These are phyloP conservation scores for Wickerhamomyces queroliae DNA, from an alignment of 805 yeast species.

Conservation along the genomic window DNA sequence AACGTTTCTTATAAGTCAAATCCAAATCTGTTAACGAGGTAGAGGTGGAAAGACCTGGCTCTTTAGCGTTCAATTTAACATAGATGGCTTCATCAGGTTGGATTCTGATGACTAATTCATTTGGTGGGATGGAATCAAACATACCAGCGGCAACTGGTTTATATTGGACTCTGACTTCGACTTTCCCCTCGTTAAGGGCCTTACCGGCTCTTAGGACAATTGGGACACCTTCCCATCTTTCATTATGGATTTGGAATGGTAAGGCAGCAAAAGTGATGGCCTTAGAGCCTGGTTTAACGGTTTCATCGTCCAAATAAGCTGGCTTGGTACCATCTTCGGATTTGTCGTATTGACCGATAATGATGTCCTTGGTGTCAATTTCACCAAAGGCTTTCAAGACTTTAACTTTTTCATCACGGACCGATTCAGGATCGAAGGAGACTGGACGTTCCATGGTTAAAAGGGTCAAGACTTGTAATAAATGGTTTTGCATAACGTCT, in stretches of 20 bases:
- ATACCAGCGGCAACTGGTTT: conserved; percentile 81
- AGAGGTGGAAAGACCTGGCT: conserved; percentile 83
- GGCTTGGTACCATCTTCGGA: conserved; percentile 89
- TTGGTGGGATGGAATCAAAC: conserved; percentile 75
- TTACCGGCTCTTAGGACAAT: conserved; percentile 95
- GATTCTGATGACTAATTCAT: conserved; percentile 88
- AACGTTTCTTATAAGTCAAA: conserved; percentile 76
- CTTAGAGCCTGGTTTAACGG: conserved; percentile 76
- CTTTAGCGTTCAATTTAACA: conserved; percentile 87
- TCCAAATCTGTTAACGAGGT: conserved; percentile 88
- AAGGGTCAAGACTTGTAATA: conserved; percentile 86
- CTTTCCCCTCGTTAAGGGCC: conserved; percentile 92
- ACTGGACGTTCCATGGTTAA: conserved; percentile 95
- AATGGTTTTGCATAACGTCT: conserved; percentile 97
- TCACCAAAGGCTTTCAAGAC: conserved; percentile 77
- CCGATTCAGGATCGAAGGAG: conserved; percentile 85
- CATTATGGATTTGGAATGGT: conserved; percentile 73
- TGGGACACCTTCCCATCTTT: conserved; percentile 98
- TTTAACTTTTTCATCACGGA: conserved; percentile 94
- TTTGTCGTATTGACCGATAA: conserved; percentile 83
- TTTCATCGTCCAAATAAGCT: conserved; percentile 85
- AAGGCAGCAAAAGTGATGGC: conserved; percentile 92
- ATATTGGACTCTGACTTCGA: conserved; percentile 91
- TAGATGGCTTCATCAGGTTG: conserved; percentile 96
- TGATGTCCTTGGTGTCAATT: conserved; percentile 56